Evolutionary conservation across 164 flowering plant species (phyloP).

Genomic region (Vitis labrusca): DNA sequence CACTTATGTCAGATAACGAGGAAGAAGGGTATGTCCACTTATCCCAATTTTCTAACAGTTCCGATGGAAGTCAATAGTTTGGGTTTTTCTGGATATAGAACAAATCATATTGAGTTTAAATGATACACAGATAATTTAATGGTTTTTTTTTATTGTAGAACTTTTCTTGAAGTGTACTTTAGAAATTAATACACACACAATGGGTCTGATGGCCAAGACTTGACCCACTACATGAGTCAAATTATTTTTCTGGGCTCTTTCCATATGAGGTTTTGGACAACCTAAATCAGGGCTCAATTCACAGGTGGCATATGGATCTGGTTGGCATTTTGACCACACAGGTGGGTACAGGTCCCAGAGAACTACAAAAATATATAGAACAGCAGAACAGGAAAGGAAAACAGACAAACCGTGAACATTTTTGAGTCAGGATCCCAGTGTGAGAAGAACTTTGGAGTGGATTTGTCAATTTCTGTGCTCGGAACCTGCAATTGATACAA

Average conservation of each 20-base stretch:
- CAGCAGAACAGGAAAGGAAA: neutral
- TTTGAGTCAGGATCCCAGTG: conserved; percentile 99
- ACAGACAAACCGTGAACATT: conserved; percentile 82
- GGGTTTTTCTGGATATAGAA: too few species aligned
- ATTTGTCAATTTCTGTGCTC: conserved; percentile 95
- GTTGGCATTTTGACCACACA: too few species aligned
- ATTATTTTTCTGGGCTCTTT: neutral
- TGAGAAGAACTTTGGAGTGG: conserved; percentile 94
- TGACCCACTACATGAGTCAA: neutral
- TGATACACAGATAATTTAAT: too few species aligned
- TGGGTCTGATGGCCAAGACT: neutral
- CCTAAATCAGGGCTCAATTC: too few species aligned
- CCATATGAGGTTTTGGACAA: neutral
- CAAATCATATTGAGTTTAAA: too few species aligned
- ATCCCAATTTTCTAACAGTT: too few species aligned
- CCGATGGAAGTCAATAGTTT: too few species aligned
- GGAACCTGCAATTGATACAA: conserved; percentile 66
- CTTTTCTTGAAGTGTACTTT: too few species aligned
- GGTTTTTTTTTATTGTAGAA: too few species aligned
- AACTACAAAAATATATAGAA: neutral
- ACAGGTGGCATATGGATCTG: too few species aligned
- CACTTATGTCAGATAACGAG: too few species aligned
- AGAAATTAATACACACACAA: neutral
- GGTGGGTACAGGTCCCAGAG: neutral
- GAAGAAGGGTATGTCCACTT: too few species aligned